These are phyloP conservation scores for Cornus controversa DNA, from an alignment of 148 eudicot species.

Conservation along the genomic window DNA sequence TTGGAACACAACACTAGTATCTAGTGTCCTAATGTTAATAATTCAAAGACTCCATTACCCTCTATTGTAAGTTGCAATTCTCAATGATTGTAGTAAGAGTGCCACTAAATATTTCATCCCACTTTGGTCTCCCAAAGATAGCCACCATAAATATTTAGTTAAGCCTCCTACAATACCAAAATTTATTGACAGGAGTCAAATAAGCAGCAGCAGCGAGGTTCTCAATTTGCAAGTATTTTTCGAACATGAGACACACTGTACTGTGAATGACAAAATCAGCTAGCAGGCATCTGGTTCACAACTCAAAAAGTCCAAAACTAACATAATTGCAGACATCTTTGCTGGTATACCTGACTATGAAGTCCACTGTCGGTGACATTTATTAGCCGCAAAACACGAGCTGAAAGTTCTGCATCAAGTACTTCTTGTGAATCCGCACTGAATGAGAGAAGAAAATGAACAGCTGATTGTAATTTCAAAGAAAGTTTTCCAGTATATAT, in stretches of 20 bases:
- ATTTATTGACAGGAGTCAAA: no score
- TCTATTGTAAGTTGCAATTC: no score
- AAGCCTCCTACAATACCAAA: no score
- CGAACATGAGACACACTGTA: neutral
- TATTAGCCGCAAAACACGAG: constrained; percentile 78
- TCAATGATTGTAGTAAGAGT: no score
- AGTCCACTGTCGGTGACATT: constrained; percentile 75
- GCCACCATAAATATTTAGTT: no score
- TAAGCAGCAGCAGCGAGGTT: neutral
- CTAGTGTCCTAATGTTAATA: no score
- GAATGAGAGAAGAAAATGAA: constrained; percentile 24
- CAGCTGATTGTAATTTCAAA: neutral
- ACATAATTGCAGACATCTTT: neutral
- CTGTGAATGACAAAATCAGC: neutral
- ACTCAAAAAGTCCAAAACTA: neutral
- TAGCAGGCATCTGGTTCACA: neutral
- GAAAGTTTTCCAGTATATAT: neutral
- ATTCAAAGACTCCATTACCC: no score
- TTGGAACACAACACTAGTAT: no score
- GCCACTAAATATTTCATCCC: no score
- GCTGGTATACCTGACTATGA: constrained; percentile 65
- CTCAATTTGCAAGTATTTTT: neutral
- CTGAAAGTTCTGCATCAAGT: constrained; percentile 92
- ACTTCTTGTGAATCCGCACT: constrained; percentile 75
- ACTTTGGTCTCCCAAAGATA: no score